A percentile compares a stretch with the other conserved stretches of the same genome.
Evolutionary conservation across 805 yeast species (phyloP).

Genomic region (Candida sakaeoensis): DNA sequence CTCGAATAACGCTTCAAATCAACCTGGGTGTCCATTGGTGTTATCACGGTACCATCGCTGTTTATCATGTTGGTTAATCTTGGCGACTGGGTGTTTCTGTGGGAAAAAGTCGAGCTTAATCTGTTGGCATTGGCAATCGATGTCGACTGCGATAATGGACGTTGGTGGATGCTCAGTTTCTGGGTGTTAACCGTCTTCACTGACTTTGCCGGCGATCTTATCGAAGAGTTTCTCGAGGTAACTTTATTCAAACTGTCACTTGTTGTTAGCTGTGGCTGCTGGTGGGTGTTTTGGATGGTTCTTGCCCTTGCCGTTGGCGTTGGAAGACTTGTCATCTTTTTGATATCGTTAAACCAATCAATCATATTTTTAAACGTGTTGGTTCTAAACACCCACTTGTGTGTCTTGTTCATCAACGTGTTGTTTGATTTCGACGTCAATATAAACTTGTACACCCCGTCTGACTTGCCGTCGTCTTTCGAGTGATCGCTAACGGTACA

Average conservation of each 20-base stretch:
- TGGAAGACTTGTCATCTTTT: slow-evolving; percentile 58
- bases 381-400: slow-evolving; percentile 94
- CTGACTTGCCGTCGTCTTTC: slow-evolving; percentile 57
- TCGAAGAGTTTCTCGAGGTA: slow-evolving; percentile 3
- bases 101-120: slow-evolving; percentile 37
- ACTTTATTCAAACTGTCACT: slow-evolving; percentile 5
- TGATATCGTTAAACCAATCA: slow-evolving; percentile 80
- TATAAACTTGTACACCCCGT: slow-evolving; percentile 69
- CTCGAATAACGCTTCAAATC: slow-evolving; percentile 8
- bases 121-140: slow-evolving; percentile 21
- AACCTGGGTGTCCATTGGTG: slow-evolving; percentile 31
- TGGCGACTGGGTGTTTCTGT: slow-evolving; percentile 32
- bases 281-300: slow-evolving; percentile 16
- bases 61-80: slow-evolving; percentile 38
- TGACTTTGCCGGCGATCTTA: slow-evolving; percentile 6
- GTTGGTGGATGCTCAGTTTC: slow-evolving; percentile 13
- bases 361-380: slow-evolving; percentile 77
- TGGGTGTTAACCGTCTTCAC: slow-evolving; percentile 5
- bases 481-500: slow-evolving; percentile 84
- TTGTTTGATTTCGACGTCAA: slow-evolving; percentile 66
- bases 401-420: slow-evolving; percentile 74
- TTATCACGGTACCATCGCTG: slow-evolving; percentile 43
- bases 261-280: neutral
- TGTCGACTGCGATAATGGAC: slow-evolving; percentile 22
- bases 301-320: slow-evolving; percentile 58